These are phyloP conservation scores for Globisporangium viniferum DNA, from an alignment of 352 stramenopile species.

Conservation along the genomic window DNA sequence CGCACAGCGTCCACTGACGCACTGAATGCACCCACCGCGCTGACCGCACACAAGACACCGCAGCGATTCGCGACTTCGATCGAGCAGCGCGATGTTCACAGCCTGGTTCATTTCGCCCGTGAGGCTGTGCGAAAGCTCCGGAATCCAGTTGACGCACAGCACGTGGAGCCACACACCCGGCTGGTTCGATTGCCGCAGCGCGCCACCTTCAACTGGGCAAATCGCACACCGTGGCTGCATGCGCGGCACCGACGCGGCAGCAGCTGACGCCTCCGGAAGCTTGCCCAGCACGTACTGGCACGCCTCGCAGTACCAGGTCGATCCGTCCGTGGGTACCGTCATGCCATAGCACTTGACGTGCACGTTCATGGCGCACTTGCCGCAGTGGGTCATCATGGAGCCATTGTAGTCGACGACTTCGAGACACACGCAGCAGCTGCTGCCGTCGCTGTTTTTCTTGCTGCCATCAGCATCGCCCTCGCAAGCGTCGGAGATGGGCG, in stretches of 20 bases:
- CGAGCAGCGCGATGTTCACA: slow-evolving; percentile 62
- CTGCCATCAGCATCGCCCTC: not conserved
- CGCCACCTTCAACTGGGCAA: slow-evolving; percentile 68
- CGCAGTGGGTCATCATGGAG: slow-evolving; percentile 61
- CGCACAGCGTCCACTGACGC: slow-evolving; percentile 77
- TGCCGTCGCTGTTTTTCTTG: not conserved
- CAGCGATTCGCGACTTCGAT: slow-evolving; percentile 65
- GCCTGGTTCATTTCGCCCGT: slow-evolving; percentile 50
- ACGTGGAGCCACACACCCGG: slow-evolving; percentile 75
- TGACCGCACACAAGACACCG: slow-evolving; percentile 81
- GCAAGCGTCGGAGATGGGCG: not conserved
- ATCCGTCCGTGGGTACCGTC: slow-evolving; percentile 33
- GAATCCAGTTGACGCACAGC: slow-evolving; percentile 85
- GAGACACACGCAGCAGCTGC: slow-evolving; percentile 71
- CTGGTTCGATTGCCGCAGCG: slow-evolving; percentile 63
- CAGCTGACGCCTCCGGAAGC: slow-evolving; percentile 3
- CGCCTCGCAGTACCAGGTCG: slow-evolving; percentile 65
- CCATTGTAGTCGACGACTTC: slow-evolving; percentile 57
- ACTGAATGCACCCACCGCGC: slow-evolving; percentile 86
- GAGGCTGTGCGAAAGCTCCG: slow-evolving; percentile 78
- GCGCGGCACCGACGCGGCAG: slow-evolving; percentile 12
- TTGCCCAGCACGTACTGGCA: slow-evolving; percentile 38
- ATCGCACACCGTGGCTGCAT: slow-evolving; percentile 57
- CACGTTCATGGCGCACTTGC: slow-evolving; percentile 55
- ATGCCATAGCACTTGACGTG: slow-evolving; percentile 81